Evolutionary conservation across 805 yeast species (phyloP), one percentile per base, ranked within the genome.

Genomic region (Hanseniaspora nectarophila): DNA sequence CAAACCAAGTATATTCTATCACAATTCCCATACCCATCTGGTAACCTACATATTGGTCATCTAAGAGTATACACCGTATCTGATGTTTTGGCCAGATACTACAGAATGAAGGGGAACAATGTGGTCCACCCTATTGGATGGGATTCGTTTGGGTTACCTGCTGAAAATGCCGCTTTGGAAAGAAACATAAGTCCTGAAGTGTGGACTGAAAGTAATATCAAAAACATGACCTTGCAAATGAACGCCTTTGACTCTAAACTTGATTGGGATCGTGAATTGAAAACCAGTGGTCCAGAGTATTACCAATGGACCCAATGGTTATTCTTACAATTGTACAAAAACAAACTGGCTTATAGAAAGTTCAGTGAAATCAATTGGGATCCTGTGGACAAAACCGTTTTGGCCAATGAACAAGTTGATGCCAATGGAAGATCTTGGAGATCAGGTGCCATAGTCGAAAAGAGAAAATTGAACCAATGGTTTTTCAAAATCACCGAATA

Each of bases 121-220:
- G 95, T 90, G 13, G 72, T 90, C 2, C 95, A 92, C 63, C 97
- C 97, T 0, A 89, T 92, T 95, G 98, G 98, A 0, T 92, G 97
- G 97, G 98, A 92, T 70, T 95, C 97, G 0, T 92, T 92, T 72
- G 98, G 98, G 0, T 71, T 92, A 26, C 98, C 98, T 0, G 98
- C 98, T 0, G 98, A 92, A 64, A 92, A 92, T 65, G 98, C 98
- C 0, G 98, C 98, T 0, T 81, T 87, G 29, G 95, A 89, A 64
- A 69, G 95, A 56, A 78, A 79, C 1, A 73, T 86, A 12, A 78
- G 78, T 56, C 97, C 98, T 0, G 76, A 78, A 0, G 73, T 66
- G 1, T 92, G 98, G 98, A 92, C 98, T 0, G 72, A 69, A 39
- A 61, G 70, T 15, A 92, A 92, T 63, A 87, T 92, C n/a, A 68